phyloP scores from a whole-genome alignment of 2,329 filamentous ascomycete species.

The Pestalotiopsis sp. region DNA sequence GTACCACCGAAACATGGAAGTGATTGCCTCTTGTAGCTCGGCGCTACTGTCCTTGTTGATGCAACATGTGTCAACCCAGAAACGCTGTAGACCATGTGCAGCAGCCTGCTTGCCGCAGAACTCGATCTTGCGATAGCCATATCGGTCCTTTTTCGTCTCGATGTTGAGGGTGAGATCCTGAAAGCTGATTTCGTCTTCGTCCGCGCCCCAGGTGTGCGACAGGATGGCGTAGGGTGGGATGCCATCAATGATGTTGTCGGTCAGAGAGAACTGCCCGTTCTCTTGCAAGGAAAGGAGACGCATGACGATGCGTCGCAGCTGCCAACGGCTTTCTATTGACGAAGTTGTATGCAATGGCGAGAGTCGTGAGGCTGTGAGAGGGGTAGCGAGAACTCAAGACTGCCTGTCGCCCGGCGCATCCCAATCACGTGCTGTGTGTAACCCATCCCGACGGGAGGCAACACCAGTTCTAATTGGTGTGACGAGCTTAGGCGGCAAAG shows the following conservation, averaged over 20 bases:
- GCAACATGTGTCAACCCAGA: conserved; percentile 10
- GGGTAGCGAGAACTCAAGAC: too few species aligned
- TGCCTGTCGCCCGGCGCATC: too few species aligned
- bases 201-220: not conserved
- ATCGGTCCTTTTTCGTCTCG: not conserved
- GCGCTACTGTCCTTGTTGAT: conserved; percentile 21
- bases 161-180: not conserved
- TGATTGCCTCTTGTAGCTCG: conserved; percentile 24
- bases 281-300: not conserved
- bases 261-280: not conserved
- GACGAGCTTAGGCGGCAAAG: too few species aligned
- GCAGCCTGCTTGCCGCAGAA: conserved; percentile 2
- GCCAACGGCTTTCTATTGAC: too few species aligned
- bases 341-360: too few species aligned
- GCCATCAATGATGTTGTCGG: not conserved
- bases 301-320: not conserved
- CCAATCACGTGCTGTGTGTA: too few species aligned
- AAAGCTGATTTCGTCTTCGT: not conserved
- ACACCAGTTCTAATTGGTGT: too few species aligned
- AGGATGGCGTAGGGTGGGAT: conserved; percentile 7
- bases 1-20: conserved; percentile 24
- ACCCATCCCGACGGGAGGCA: too few species aligned
- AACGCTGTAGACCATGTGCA: not conserved
- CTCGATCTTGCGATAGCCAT: not conserved
- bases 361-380: too few species aligned